Evolutionary conservation across 2,329 filamentous ascomycete genomes (phyloP), one percentile per base, ranked within the genome.

Genomic region (Paecilomyces fulvus): DNA sequence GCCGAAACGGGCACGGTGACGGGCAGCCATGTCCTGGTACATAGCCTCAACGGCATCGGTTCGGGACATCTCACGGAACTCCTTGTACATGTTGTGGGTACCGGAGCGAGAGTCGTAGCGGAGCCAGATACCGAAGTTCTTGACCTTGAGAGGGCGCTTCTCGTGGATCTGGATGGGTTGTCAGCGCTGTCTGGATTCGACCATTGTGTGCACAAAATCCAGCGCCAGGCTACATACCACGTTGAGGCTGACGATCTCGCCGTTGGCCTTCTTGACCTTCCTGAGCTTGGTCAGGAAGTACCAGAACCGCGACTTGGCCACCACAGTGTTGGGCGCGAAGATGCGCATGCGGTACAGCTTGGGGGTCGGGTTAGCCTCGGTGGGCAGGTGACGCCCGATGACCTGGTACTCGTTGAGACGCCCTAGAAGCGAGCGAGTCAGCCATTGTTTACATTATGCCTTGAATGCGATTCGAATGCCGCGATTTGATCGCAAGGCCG

Each of bases 31-130:
- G 83, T 99, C 94, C 81, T 94, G 89, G 88, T 99, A 99, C 76
- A 99, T 86, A 69, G 92, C 81, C 81, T 97, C 89, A 73, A 97
- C 92, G 67, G 94, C 94, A 69, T 94, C 92, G 74, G 88, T 89
- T 80, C 94, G 86, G 77, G 89, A 92, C 85, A 97, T 89, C 85
- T 97, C 94, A 77, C 94, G 90, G 89, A 96, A 97, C 88, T 99
- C 94, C 88, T 97, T 97, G 90, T 99, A 99, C 94, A 99, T 99
- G 89, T 99, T 99, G 91, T 99, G 94, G 73, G 94, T 99, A 73
- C 94, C 94, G 72, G 94, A 97, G 80, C 94, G 92, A 63, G 95
- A 99, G 83, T 99, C 92, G 84, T 99, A 99, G 77, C 95, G 92
- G 82, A 99, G 88, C 95, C 95, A 99, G 86, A 99, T 87, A 79